phyloP scores from a whole-genome alignment of 2,329 filamentous ascomycete genomes.

The Plectosphaerella plurivora region DNA sequence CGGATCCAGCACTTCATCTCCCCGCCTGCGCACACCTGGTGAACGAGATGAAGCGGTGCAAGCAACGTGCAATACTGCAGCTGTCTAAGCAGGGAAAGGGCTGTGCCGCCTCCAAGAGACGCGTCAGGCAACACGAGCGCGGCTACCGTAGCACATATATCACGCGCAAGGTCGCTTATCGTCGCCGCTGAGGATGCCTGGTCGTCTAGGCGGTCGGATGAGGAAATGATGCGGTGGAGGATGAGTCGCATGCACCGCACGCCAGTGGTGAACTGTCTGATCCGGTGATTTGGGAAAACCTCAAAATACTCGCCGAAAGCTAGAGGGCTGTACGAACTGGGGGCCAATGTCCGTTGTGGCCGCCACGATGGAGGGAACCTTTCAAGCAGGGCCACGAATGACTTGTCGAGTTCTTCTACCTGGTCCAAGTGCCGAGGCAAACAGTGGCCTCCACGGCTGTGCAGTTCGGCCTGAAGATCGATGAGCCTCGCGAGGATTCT shows the following conservation, averaged over 20 bases:
- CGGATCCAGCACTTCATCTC: conserved; percentile 9
- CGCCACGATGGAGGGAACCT: too few relatives aligned
- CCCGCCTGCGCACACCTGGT: conserved; percentile 6
- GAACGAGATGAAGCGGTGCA: conserved; percentile 13
- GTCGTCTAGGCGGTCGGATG: too few relatives aligned
- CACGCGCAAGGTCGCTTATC: too few relatives aligned
- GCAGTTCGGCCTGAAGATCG: neutral
- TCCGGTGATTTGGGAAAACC: conserved; percentile 13
- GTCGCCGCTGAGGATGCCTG: too few relatives aligned
- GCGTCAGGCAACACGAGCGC: too few relatives aligned
- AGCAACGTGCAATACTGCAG: conserved; percentile 14
- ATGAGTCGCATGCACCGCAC: conserved; percentile 15
- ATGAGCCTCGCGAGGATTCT: neutral
- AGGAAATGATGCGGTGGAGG: conserved; percentile 5
- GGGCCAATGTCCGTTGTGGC: too few relatives aligned
- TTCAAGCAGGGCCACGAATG: too few relatives aligned
- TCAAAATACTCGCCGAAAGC: conserved; percentile 13
- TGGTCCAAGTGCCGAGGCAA: too few relatives aligned
- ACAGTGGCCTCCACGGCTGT: too few relatives aligned
- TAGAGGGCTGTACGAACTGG: neutral
- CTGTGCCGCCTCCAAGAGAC: conserved; percentile 4
- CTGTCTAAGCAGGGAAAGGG: conserved; percentile 12
- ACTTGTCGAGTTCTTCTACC: too few relatives aligned
- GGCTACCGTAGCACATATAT: too few relatives aligned
- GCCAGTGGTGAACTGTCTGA: conserved; percentile 16